Conservation (phyloP, 352 stramenopile genomes). For the Phytophthora pinifolia region DNA sequence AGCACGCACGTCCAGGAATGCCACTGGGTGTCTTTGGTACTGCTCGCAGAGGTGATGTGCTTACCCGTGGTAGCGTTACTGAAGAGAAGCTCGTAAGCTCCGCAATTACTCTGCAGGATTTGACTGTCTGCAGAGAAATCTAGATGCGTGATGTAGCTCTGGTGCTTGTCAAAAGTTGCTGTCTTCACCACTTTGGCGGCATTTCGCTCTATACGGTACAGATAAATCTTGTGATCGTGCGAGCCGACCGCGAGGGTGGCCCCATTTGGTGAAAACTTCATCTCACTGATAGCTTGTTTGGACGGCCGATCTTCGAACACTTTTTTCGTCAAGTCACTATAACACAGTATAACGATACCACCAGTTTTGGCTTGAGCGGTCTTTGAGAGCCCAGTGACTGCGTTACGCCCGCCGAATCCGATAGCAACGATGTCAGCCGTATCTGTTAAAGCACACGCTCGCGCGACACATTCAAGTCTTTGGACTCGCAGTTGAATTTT, state of each 20-base stretch:
- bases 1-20: conserved; percentile 87
- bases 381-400: conserved; percentile 21
- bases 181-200: conserved; percentile 49
- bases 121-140: conserved; percentile 72
- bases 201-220: conserved; percentile 56
- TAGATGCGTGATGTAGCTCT: conserved; percentile 87
- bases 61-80: conserved; percentile 82
- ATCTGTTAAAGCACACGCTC: conserved; percentile 61
- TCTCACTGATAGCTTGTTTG: conserved; percentile 80
- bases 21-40: conserved; percentile 88
- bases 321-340: conserved; percentile 59
- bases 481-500: conserved; percentile 42
- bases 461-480: conserved; percentile 49
- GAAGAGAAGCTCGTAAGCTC: conserved; percentile 89
- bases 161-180: conserved; percentile 72
- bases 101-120: conserved; percentile 76
- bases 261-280: conserved; percentile 72
- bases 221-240: conserved; percentile 76
- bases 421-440: conserved; percentile 52
- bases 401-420: conserved; percentile 60
- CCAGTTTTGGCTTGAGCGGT: conserved; percentile 54
- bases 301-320: conserved; percentile 79
- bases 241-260: conserved; percentile 59
- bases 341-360: conserved; percentile 56
- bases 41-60: conserved; percentile 88